Conservation (phyloP, 2,329 filamentous ascomycete genomes). For the Colletotrichum gigasporum region DNA sequence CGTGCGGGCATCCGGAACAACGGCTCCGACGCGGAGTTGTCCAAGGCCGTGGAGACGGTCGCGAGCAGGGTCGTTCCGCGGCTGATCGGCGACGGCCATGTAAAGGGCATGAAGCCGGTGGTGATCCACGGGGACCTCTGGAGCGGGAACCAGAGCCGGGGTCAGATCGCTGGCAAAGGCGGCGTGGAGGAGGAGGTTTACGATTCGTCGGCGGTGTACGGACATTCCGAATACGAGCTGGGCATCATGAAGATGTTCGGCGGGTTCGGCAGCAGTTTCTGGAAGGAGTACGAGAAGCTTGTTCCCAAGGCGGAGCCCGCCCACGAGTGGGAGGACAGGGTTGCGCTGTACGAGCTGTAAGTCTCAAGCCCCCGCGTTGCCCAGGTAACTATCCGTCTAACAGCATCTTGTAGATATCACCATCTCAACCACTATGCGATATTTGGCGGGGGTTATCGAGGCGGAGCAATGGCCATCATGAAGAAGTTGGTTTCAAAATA, state of each 20-base stretch:
- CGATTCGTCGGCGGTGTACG: constrained; percentile 84
- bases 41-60: constrained; percentile 70
- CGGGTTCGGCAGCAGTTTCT: constrained; percentile 78
- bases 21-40: constrained; percentile 71
- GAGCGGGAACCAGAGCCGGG: constrained; percentile 82
- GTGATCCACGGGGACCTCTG: constrained; percentile 93
- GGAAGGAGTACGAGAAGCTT: constrained; percentile 78
- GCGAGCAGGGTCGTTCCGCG: constrained; percentile 75
- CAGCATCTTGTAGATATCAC: constrained; percentile 71
- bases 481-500: constrained; percentile 78
- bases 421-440: constrained; percentile 89
- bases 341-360: constrained; percentile 83
- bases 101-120: constrained; percentile 76
- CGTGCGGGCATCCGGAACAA: constrained; percentile 66
- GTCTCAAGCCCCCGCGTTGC: constrained; percentile 44
- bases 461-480: constrained; percentile 84
- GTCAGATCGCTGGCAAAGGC: constrained; percentile 63
- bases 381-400: constrained; percentile 33
- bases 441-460: constrained; percentile 82
- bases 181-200: constrained; percentile 79
- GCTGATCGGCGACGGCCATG: constrained; percentile 74
- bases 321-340: constrained; percentile 85
- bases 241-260: constrained; percentile 98
- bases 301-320: constrained; percentile 83
- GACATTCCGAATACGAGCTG: constrained; percentile 88